A percentile compares a stretch with the other conserved stretches of the same genome.
Evolutionary conservation across 768 basidiomycete species (phyloP).

Genomic region (Leccinum arenicola): DNA sequence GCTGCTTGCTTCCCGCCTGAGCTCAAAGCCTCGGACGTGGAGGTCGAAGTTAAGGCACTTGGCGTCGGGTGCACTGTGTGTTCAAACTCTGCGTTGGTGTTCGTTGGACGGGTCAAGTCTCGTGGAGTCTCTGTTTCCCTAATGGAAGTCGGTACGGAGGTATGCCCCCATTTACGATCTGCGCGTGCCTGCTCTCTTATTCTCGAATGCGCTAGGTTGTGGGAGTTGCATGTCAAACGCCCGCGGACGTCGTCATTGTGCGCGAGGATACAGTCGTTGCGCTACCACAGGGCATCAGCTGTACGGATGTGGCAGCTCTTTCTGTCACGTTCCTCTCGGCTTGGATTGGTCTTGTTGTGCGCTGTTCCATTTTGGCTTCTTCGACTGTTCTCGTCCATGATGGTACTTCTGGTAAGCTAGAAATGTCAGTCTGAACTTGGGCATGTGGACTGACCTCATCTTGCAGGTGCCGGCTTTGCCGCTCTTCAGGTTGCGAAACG

Average conservation of each 20-base stretch:
- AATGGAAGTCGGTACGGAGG: slow-evolving; percentile 9
- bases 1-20: slow-evolving; percentile 21
- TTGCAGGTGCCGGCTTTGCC: slow-evolving; percentile 21
- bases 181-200: neutral
- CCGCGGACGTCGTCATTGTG: slow-evolving; percentile 16
- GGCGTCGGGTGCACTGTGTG: slow-evolving; percentile 7
- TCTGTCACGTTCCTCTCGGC: slow-evolving; percentile 23
- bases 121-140: slow-evolving; percentile 6
- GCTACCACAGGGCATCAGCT: slow-evolving; percentile 14
- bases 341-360: slow-evolving; percentile 26
- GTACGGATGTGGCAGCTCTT: slow-evolving; percentile 21
- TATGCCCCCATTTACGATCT: neutral
- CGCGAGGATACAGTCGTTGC: slow-evolving; percentile 10
- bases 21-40: slow-evolving; percentile 17
- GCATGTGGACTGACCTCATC: neutral
- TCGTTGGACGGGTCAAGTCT: slow-evolving; percentile 21
- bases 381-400: slow-evolving; percentile 28
- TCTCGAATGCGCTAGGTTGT: slow-evolving; percentile 10
- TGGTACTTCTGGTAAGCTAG: slow-evolving; percentile 22
- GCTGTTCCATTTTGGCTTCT: slow-evolving; percentile 17
- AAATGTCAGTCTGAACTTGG: neutral
- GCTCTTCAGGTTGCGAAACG: slow-evolving; percentile 28
- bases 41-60: slow-evolving; percentile 17
- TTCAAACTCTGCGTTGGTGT: slow-evolving; percentile 13
- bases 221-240: slow-evolving; percentile 17